Base-by-base conservation (phyloP, 2,329 filamentous ascomycete genomes). In the Aspergillus fumigatiaffinis region DNA sequence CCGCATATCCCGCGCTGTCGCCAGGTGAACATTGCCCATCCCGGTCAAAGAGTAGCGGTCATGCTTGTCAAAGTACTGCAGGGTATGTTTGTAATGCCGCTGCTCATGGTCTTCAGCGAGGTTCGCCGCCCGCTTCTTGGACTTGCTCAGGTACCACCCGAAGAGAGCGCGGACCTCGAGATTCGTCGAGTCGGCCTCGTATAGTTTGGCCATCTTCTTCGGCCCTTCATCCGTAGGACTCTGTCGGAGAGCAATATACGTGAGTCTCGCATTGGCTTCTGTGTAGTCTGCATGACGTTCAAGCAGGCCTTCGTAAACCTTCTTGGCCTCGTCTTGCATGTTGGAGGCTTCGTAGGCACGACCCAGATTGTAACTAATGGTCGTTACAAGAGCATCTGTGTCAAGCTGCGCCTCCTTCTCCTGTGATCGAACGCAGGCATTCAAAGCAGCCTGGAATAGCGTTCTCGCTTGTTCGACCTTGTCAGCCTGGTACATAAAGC, bases 11-110 rank as follows among this genome's bases (percentile, higher is more conserved):
- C 94, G 87, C 9, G 94, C 94, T 60, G 91, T 87, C 64, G 88
- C 81, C 44, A 99, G 83, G 65, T 93, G 88, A n/a, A 99, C 80
- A 71, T 99, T 99, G 46, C 94, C 94, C 93, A 99, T 97, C 14
- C 91, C 93, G 26, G 95, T 92, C 28, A 99, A 80, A 4, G 94
- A 91, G 73, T 99, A 99, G n/a, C 91, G 84, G 72, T 99, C 94
- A 71, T 99, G 94, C 81, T 97, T 99, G 78, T 99, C 93, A 71
- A 92, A 89, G 64, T 92, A 87, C 71, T 96, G 91, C 29, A 99
- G 80, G 0, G 93, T 97, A 73, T 97, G 92, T 77, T 97, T 99
- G 81, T 95, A 95, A 72, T 97, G 92, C 3, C 92, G 86, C 67
- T 96, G 88, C 73, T 99, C 94, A 35, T 87, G 87, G 70, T 99